A percentile compares a stretch with the other conserved stretches of the same genome.
Conservation (phyloP, 2,329 filamentous ascomycete species). For the Scedosporium aurantiacum region DNA sequence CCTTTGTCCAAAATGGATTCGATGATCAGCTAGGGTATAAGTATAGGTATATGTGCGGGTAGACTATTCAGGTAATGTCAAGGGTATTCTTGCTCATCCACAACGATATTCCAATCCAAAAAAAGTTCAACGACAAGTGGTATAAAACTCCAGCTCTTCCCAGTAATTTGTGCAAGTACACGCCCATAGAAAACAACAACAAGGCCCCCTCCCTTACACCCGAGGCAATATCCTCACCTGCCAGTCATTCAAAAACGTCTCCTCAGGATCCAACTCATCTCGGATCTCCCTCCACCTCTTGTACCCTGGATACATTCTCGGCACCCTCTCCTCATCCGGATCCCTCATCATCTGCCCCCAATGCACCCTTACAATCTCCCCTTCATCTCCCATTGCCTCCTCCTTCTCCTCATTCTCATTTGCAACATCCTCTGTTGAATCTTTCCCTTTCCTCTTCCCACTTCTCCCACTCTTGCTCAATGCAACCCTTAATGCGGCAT, state of each 20-base stretch:
- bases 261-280: constrained; percentile 3
- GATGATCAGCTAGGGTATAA: too few species aligned
- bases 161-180: not conserved
- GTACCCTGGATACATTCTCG: constrained; percentile 1
- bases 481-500: not conserved
- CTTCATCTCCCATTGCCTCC: not conserved
- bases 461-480: not conserved
- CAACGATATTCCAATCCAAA: not conserved
- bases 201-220: not conserved
- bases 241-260: constrained; percentile 5
- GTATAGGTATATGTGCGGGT: too few species aligned
- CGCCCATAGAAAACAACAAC: not conserved
- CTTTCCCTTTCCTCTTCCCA: not conserved
- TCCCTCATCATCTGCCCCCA: constrained; percentile 8
- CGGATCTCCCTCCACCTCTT: constrained; percentile 4
- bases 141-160: not conserved
- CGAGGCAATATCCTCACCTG: constrained; percentile 1
- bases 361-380: constrained; percentile 3
- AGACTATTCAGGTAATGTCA: too few species aligned
- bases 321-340: not conserved
- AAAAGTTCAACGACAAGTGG: not conserved
- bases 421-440: not conserved
- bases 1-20: too few species aligned
- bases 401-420: not conserved
- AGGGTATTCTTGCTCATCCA: too few species aligned